Evolutionary conservation across 768 basidiomycete genomes (phyloP).

Genomic region (Dacryopinax primogenitus): DNA sequence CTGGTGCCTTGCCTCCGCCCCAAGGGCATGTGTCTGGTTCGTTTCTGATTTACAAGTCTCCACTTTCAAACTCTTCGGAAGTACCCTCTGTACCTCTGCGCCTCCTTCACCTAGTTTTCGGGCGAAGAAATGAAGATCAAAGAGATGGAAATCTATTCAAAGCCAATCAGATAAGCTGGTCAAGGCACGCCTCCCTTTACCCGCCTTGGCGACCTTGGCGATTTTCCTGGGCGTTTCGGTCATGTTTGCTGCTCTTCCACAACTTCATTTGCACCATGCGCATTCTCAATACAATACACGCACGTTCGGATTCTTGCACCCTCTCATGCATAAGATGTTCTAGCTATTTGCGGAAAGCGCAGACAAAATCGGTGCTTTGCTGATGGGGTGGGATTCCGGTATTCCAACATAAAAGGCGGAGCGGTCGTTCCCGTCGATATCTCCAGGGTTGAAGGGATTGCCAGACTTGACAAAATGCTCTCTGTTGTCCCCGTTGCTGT

Average conservation of each 20-base stretch:
- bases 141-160: too few relatives aligned
- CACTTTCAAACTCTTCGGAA: too few relatives aligned
- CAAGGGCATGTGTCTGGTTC: too few relatives aligned
- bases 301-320: too few relatives aligned
- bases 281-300: too few relatives aligned
- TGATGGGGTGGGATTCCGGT: neutral
- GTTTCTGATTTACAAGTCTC: too few relatives aligned
- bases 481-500: neutral
- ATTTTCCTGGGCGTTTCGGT: neutral
- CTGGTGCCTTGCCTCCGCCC: too few relatives aligned
- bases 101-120: too few relatives aligned
- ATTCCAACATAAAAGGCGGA: neutral
- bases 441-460: neutral
- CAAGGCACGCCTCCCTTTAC: neutral
- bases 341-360: too few relatives aligned
- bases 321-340: too few relatives aligned
- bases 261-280: neutral
- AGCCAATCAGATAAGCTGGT: neutral
- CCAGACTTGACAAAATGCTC: neutral
- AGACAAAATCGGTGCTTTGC: neutral
- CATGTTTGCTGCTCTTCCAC: neutral
- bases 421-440: neutral
- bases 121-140: too few relatives aligned
- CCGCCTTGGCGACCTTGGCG: neutral
- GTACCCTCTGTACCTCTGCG: too few relatives aligned